phyloP scores from a whole-genome alignment of 1,284 basidiomycete species.

The Ustilago lituana region DNA sequence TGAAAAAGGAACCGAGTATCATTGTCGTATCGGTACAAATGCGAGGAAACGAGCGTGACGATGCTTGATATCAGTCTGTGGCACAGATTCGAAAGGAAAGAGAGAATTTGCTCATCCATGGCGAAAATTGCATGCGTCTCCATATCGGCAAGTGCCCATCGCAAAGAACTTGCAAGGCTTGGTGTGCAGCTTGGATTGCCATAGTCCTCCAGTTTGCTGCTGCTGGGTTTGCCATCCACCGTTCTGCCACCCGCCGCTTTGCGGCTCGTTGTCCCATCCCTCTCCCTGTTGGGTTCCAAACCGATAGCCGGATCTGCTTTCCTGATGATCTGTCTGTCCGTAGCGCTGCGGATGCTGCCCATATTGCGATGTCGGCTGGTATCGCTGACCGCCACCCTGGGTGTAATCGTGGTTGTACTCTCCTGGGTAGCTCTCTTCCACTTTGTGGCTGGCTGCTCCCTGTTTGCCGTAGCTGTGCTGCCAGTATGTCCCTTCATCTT shows the following conservation, averaged over 20 bases:
- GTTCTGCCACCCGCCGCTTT: background rate
- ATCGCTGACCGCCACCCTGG: too few relatives aligned
- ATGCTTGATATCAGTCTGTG: too few relatives aligned
- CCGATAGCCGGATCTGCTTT: too few relatives aligned
- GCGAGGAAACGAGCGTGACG: background rate
- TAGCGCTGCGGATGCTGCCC: background rate
- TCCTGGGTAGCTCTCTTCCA: conserved; percentile 33
- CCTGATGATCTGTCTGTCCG: too few relatives aligned
- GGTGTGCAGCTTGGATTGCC: conserved; percentile 12
- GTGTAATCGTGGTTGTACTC: conserved; percentile 28
- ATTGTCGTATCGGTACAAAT: too few relatives aligned
- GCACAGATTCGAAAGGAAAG: too few relatives aligned
- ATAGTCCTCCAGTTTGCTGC: background rate
- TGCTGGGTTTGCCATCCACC: background rate
- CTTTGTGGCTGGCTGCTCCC: background rate
- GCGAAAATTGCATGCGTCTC: conserved; percentile 24
- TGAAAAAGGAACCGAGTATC: too few relatives aligned
- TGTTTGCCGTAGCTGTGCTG: conserved; percentile 2
- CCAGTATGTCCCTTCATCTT: conserved; percentile 2
- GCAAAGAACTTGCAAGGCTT: conserved; percentile 40
- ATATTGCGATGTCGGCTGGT: background rate
- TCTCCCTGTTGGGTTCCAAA: background rate
- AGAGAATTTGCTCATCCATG: conserved; percentile 23
- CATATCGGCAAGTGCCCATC: conserved; percentile 23
- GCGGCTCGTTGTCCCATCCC: conserved; percentile 4